Evolutionary conservation across 1,284 basidiomycete species (phyloP), one percentile per base, ranked within the genome.

Genomic region (Neotropicomus parvogracilis): DNA sequence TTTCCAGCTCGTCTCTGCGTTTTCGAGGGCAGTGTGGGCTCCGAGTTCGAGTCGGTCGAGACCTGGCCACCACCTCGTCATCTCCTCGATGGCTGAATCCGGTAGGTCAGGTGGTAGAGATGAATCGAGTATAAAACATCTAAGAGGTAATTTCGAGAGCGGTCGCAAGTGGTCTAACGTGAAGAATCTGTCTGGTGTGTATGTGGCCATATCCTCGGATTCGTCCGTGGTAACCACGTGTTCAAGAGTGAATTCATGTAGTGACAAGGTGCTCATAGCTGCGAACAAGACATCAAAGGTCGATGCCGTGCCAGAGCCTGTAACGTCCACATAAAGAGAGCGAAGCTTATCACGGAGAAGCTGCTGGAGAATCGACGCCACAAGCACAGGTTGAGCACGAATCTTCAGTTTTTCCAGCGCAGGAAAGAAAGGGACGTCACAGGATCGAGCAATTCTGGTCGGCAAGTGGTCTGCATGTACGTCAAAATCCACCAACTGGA

Each of bases 1-100:
- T 7, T 48, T 54, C 60, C 64, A 65, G 17, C 45, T 46, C n/a
- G 50, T 46, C n/a, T 54, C 53, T 12, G 26, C 41, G 16, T 56
- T 59, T 39, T 64, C 58, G 32, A 61, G 54, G 5, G 61, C 63
- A 26, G 57, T 57, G 3, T 62, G 46, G 2, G 63, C 58, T 2
- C 75, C 75, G 4, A 80, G 57, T 50, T 78, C 68, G 37, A 81
- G 69, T 44, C 69, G 64, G 27, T 67, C 59, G 14, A 81, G 64
- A 27, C 57, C 46, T 13, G 75, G 75, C 75, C 75, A 76, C 71
- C 72, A 77, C n/a, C 50, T 59, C 11, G 67, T 55, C 43, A 79
- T 56, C 40, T 63, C 59, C 31, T 63, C 69, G 19, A 79, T 54
- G 37, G 74, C 73, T 16, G 55, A 31, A 53, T 80, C 75, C n/a